Evolutionary conservation across 2,329 filamentous ascomycete genomes (phyloP), one percentile per base, ranked within the genome.

Genomic region (Diplodia intermedia): DNA sequence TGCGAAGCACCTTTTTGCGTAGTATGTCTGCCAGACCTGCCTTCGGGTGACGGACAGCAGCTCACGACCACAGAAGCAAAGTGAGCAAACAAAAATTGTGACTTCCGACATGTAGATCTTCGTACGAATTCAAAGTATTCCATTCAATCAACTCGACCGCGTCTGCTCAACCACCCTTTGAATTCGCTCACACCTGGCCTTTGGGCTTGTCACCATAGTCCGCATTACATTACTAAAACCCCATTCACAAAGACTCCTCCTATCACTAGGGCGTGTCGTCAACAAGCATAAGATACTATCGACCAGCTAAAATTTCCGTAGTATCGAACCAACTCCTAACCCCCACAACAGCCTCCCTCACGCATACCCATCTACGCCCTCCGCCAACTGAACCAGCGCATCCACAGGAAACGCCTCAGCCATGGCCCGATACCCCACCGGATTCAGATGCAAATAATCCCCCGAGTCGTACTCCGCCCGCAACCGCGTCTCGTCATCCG

Each of bases 1-100:
- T 69, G 94, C 94, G 72, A 97, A 95, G 84, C 90, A 93, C 77
- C 82, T 97, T 67, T 83, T 87, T 74, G 83, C 81, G 76, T 88
- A 88, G 77, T 79, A 77, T 72, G 78, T 78, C 60, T 62, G 31
- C 33, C 47, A 54, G 33, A 33, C 62, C 26, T 4, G 9, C 11
- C 11, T 29, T 47, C 31, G 15, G 50, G 9, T 65, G 31, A 20
- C 23, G 29, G 26, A 47, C 9, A 52, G 55, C 29, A 60, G 56
- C 66, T 67, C 56, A 67, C 47, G 29, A 62, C 6, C 36, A 60
- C 66, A 67, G 66, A 67, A 67, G 66, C 49, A 36, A 38, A 15
- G 47, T 40, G 40, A 38, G 38, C 26, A 57, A 67, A 49, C 65
- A 50, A 49, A 67, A 57, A 60, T 54, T 67, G 20, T 67, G 54